Conservation (phyloP, 2,329 filamentous ascomycete genomes). For the Sporothrix sp. region DNA sequence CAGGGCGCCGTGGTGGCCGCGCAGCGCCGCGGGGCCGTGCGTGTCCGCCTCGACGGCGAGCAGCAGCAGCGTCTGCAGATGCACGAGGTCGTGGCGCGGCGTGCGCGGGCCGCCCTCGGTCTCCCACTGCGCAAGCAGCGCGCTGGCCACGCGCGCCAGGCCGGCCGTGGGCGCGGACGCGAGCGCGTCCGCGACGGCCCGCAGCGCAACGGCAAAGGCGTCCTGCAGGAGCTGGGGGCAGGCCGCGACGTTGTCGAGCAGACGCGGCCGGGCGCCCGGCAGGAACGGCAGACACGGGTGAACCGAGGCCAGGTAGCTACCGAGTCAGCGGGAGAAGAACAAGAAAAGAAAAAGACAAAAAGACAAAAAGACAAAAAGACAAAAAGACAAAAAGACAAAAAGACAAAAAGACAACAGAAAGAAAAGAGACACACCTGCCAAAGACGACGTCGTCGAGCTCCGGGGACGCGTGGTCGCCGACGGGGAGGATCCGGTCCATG, state of each 20-base stretch:
- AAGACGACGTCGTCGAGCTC: conserved; percentile 37
- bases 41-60: conserved; percentile 57
- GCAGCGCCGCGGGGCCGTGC: conserved; percentile 34
- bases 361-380: too few relatives aligned
- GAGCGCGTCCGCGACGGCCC: conserved; percentile 48
- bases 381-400: background rate
- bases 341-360: background rate
- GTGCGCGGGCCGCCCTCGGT: conserved; percentile 30
- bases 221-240: conserved; percentile 49
- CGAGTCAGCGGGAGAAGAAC: too few relatives aligned
- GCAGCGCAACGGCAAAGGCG: conserved; percentile 55
- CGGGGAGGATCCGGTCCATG: conserved; percentile 21
- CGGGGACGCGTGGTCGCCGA: conserved; percentile 25
- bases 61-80: conserved; percentile 57
- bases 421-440: conserved; percentile 31
- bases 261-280: conserved; percentile 43
- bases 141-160: conserved; percentile 33
- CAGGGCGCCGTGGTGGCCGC: conserved; percentile 34
- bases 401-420: background rate
- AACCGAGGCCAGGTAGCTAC: conserved; percentile 52
- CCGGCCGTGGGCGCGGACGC: conserved; percentile 18
- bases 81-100: conserved; percentile 40
- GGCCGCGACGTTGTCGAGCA: conserved; percentile 46
- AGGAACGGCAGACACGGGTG: conserved; percentile 60
- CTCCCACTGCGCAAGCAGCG: conserved; percentile 44